Evolutionary conservation across 2,329 filamentous ascomycete species (phyloP), one percentile per base, ranked within the genome.

Genomic region (Ophiosphaerella korrae): DNA sequence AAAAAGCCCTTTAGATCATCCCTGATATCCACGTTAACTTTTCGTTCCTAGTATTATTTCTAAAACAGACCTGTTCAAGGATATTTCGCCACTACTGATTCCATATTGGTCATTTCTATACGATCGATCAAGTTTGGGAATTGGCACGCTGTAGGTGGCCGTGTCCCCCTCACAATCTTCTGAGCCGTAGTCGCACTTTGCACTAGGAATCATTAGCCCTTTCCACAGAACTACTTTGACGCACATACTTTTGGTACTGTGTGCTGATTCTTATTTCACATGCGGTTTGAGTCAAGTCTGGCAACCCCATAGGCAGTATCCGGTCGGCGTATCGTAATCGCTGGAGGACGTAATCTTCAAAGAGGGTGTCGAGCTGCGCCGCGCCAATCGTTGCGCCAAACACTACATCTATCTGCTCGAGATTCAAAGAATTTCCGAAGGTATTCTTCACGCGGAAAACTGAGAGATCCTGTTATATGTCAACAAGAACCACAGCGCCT

Each of bases 311-410:
- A 5, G 61, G 50, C 5, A 37, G 14, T 1, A 24, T 29, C 33
- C 29, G 35, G 43, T 73, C 50, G 3, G 64, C 67, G 16, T 37
- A 34, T 44, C 64, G 40, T 11, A 74, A 43, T 43, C 66, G 58
- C 7, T 54, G 36, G 14, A 53, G 39, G 4, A 65, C 66, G 3
- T 53, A 41, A 1, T 58, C 51, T 31, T 73, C 66, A 41, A 71
- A 72, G 8, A 65, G 58, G 18, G 53, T 58, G 49, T 75, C 73
- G n/a, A 75, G 67, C 11, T 56, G 7, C 56, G 63, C 13, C 66
- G 51, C n/a, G 59, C 77, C 75, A 29, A 77, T 74, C 3, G 72
- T 62, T 2, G 72, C 70, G 1, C 69, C 70, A 32, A 71, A 70
- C 0, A 73, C 71, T 4, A 73, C 68, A 24, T 73, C 70, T 5